Conservation (phyloP, 805 yeast species). For the Kodamaea kakaduensis region DNA sequence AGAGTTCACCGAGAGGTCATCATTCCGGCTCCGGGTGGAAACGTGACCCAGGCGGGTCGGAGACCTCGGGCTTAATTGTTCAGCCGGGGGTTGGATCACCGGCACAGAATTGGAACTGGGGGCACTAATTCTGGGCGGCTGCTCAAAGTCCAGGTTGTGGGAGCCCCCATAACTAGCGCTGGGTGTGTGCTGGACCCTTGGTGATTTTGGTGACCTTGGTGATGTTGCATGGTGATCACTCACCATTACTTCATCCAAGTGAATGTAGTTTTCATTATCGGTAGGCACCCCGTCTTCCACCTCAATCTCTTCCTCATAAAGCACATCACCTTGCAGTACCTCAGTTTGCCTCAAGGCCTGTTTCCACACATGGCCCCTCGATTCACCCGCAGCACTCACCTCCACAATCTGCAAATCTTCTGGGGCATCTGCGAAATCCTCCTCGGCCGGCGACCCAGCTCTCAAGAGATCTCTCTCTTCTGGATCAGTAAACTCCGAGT, state of each 20-base stretch:
- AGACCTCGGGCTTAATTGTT: conserved; percentile 1
- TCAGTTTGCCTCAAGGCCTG: too few relatives aligned
- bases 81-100: neutral
- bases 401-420: conserved; percentile 3
- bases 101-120: neutral
- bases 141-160: conserved; percentile 7
- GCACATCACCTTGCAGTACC: too few relatives aligned
- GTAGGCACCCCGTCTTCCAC: too few relatives aligned
- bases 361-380: too few relatives aligned
- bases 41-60: conserved; percentile 4
- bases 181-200: too few relatives aligned
- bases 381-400: too few relatives aligned
- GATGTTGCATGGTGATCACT: too few relatives aligned
- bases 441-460: conserved; percentile 5
- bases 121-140: conserved; percentile 13
- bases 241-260: too few relatives aligned
- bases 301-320: too few relatives aligned
- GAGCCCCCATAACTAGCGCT: too few relatives aligned
- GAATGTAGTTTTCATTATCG: too few relatives aligned
- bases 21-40: conserved; percentile 6
- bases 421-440: conserved; percentile 8
- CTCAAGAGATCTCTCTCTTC: conserved; percentile 3
- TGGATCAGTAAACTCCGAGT: conserved; percentile 3
- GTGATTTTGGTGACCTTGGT: too few relatives aligned
- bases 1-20: conserved; percentile 18